phyloP scores from a whole-genome alignment of 225 moss, liverwort and hornwort species.

The Bryoerythrophyllum caledonicum region DNA sequence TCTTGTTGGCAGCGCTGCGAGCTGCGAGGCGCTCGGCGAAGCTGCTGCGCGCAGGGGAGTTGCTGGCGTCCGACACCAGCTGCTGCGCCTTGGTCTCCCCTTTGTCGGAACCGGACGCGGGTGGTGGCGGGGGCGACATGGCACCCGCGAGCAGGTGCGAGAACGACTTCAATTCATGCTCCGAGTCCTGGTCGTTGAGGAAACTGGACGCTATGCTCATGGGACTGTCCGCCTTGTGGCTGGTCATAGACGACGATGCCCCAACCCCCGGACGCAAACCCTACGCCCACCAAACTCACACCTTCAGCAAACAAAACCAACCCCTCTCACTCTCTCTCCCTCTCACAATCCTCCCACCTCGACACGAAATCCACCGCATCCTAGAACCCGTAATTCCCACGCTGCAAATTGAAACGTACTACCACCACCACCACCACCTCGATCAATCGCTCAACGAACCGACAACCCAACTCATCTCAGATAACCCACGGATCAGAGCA shows the following conservation, averaged over 20 bases:
- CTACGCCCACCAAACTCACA: constrained; percentile 23
- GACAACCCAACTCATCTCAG: too few relatives aligned
- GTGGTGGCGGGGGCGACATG: constrained; percentile 34
- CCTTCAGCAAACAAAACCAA: constrained; percentile 22
- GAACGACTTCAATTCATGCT: constrained; percentile 69
- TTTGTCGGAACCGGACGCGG: too few relatives aligned
- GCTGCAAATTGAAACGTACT: too few relatives aligned
- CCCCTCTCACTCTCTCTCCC: neutral
- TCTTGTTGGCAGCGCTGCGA: constrained; percentile 33
- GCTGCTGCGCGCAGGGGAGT: constrained; percentile 59
- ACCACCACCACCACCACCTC: too few relatives aligned
- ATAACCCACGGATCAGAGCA: too few relatives aligned
- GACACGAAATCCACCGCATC: too few relatives aligned
- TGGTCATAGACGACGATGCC: constrained; percentile 38
- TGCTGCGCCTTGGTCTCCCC: too few relatives aligned
- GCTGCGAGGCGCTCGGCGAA: constrained; percentile 67
- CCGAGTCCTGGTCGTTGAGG: constrained; percentile 63
- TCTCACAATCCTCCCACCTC: too few relatives aligned
- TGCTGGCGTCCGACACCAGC: constrained; percentile 6
- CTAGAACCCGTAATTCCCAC: too few relatives aligned
- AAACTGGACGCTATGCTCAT: constrained; percentile 77
- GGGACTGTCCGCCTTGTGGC: constrained; percentile 57
- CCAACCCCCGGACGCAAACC: neutral
- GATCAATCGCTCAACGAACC: too few relatives aligned
- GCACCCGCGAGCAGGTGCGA: constrained; percentile 74